Base-by-base conservation (phyloP, 2,329 filamentous ascomycete species). In the Colletotrichum acutatum region DNA sequence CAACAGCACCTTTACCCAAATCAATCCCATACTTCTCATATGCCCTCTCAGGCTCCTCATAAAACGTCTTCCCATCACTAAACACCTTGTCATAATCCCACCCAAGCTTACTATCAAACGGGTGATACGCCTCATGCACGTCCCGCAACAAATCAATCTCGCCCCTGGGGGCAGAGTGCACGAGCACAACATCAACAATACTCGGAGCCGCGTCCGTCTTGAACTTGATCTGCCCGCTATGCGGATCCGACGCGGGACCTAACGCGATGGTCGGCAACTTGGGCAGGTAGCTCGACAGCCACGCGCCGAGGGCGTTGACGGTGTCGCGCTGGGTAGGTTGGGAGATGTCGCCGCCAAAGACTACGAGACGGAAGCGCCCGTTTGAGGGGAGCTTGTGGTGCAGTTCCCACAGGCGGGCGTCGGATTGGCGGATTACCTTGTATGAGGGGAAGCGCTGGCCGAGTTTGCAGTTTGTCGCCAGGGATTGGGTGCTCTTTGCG, bases 301-400 rank as follows among this genome's bases (percentile, higher is more conserved):
- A 80, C 2, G 81, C 77, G 56, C 89, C 90, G 30, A 92, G 84
- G 0, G 63, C 76, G 37, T 86, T 79, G 11, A 90, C 81, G 5
- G 84, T 83, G 0, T 79, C 76, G 68, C 84, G 84, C 72, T 90
- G 88, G 1, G 72, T 56, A 0, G 80, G n/a, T 0, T 82, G 75
- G 1, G 83, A 80, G 4, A 94, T 81, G 75, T 92, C 84, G 2
- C 92, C 92, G 0, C 90, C 86, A 75, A 94, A 93, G 2, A 94
- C 81, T 1, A 92, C 79, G 49, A 92, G 77, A 3, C 90, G 83
- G 79, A 90, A 92, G 1, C 86, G 83, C 1, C 90, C 90, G 76
- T 91, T 86, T 24, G 84, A 86, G 32, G 82, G 85, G n/a, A 92
- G 82, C n/a, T 83, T 82, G 72, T 89, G 83, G 62, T 92, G 90